Percentiles rank a stretch among this genome's conserved stretches.
These are phyloP conservation scores for Coemansia sp. DNA, from an alignment of 192 early-diverging fungal species.

Conservation along the genomic window DNA sequence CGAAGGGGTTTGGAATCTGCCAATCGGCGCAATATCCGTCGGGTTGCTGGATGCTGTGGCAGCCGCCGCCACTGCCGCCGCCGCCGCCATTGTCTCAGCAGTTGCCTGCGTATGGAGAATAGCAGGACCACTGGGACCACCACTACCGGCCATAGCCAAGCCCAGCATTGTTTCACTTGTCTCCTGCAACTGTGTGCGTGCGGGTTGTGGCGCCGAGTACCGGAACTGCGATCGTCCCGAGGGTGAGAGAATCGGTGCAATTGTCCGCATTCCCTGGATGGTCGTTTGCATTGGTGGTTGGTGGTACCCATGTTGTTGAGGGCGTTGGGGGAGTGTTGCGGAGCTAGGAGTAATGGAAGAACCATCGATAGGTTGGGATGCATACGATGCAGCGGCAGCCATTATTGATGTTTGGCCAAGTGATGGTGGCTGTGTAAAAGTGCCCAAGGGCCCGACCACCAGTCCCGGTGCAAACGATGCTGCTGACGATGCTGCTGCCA, in stretches of 20 bases:
- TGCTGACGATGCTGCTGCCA: not conserved
- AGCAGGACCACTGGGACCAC: not conserved
- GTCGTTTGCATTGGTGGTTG: not conserved
- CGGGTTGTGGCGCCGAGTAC: not conserved
- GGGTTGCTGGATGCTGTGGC: not conserved
- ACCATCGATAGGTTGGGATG: not conserved
- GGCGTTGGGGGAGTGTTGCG: not conserved
- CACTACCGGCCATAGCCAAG: not conserved
- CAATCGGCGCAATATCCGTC: not conserved
- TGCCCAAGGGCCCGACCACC: not conserved
- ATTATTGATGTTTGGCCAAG: not conserved
- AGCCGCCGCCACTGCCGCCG: not conserved
- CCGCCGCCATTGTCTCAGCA: constrained; percentile 2
- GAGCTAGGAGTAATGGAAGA: not conserved
- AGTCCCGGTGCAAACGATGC: not conserved
- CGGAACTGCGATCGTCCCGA: not conserved
- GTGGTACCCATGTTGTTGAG: no score
- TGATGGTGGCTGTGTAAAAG: constrained; percentile 1
- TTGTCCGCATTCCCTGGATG: not conserved
- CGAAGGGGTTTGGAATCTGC: not conserved
- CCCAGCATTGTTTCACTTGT: not conserved
- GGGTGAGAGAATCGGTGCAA: not conserved
- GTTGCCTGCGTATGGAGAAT: constrained; percentile 5
- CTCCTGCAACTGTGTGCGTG: not conserved
- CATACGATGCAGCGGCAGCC: not conserved